Evolutionary conservation across 169 alveolate genomes (phyloP).

Genomic region (Plasmodium berghei): DNA sequence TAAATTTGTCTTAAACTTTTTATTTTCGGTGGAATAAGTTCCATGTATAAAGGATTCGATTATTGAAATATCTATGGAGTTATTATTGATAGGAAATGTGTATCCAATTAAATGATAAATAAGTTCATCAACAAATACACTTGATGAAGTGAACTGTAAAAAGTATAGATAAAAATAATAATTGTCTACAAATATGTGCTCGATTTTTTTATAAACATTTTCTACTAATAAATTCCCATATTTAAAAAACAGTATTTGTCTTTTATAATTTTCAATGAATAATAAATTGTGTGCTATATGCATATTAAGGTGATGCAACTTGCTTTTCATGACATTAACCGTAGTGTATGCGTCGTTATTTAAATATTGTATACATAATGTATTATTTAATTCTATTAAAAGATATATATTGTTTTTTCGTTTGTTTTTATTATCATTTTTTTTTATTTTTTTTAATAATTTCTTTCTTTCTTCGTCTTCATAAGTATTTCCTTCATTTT

Average conservation of each 20-base stretch:
- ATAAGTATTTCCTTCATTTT: neutral
- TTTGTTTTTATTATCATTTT: neutral
- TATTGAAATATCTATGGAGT: slow-evolving; percentile 26
- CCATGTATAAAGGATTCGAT: slow-evolving; percentile 67
- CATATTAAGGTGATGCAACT: neutral
- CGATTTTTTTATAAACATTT: slow-evolving; percentile 75
- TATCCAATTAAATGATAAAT: slow-evolving; percentile 69
- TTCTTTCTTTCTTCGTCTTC: neutral
- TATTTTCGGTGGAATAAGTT: slow-evolving; percentile 26
- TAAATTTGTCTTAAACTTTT: slow-evolving; percentile 35
- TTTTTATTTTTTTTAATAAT: neutral
- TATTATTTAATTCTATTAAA: slow-evolving; percentile 51
- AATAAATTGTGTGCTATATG: slow-evolving; percentile 18
- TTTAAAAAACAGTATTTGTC: slow-evolving; percentile 72
- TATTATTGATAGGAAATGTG: slow-evolving; percentile 61
- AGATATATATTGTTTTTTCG: slow-evolving; percentile 28
- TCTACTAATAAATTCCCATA: slow-evolving; percentile 73
- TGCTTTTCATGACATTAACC: slow-evolving; percentile 2
- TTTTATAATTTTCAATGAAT: slow-evolving; percentile 63
- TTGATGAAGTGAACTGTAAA: slow-evolving; percentile 74
- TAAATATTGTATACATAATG: slow-evolving; percentile 66
- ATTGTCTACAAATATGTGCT: slow-evolving; percentile 72
- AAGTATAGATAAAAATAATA: slow-evolving; percentile 74
- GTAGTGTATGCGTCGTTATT: slow-evolving; percentile 49
- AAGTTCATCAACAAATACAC: slow-evolving; percentile 61